Base-by-base conservation (phyloP, 306 rosid genomes). In the Hippophae rhamnoides region DNA sequence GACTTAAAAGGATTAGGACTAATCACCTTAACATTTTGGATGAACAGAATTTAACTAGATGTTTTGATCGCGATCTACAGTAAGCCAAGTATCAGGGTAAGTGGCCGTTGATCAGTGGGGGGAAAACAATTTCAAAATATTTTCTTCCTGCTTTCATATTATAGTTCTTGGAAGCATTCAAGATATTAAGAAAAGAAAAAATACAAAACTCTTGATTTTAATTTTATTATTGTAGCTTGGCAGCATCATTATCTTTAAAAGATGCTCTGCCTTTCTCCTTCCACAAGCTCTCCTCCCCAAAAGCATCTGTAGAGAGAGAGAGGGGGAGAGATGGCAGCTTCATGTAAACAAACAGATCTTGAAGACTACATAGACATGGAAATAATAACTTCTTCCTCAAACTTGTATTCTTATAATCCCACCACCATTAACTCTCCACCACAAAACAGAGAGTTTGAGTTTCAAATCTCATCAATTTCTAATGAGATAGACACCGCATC, bases 281-380 rank as follows among this genome's bases (percentile, higher is more conserved):
- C 72, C 7, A 51, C 53, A 65, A 77, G 82, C 84, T 78, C 92
- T 64, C 67, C 66, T 84, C 76, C 82, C 88, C 85, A 84, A 77
- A 75, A 84, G 79, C 86, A 81, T 82, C 86, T 68, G 55, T 69
- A 52, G 13, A 69, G 18, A 18, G 5, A 41, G 23, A 53, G 52
- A 58, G 48, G 61, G 52, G 76, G 61, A 70, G 75, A 70, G 58
- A 60, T 27, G 63, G 55, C 59, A 74, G 58, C 66, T 47, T 76
- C 87, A 71, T 10, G 52, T 60, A 64, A 72, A 60, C 79, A 52
- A 55, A 71, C 67, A n/a, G 79, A 88, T 74, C 75, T 86, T 71
- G 99, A 86, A 65, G 97, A 88, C 49, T 93, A 80, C 77, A 93
- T 93, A 61, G 90, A 93, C 54, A 88, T 93, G 85, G 99, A 93